These are phyloP conservation scores for Glycine tomentella DNA, from an alignment of 306 rosid species.

Conservation along the genomic window DNA sequence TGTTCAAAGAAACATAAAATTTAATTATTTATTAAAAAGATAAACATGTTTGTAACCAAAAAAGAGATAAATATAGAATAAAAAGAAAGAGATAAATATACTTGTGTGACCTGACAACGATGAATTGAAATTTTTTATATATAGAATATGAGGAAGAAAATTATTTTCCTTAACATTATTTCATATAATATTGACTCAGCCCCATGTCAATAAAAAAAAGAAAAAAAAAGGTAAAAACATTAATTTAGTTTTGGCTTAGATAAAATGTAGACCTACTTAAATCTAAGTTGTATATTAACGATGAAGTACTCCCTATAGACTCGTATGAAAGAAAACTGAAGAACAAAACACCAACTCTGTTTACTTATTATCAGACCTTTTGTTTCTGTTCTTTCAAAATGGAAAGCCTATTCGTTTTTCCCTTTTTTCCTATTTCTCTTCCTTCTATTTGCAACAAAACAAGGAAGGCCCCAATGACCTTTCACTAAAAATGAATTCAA, in stretches of 20 bases:
- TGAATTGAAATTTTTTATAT: neutral
- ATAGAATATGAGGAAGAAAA: neutral
- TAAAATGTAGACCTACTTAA: neutral
- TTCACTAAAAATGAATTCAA: slow-evolving; percentile 28
- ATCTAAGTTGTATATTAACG: neutral
- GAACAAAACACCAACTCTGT: neutral
- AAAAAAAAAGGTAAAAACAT: neutral
- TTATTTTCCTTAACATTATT: neutral
- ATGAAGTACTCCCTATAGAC: too few species aligned
- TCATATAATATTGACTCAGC: neutral
- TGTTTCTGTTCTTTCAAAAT: slow-evolving; percentile 2
- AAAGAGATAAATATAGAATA: too few species aligned
- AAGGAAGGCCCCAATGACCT: slow-evolving; percentile 18
- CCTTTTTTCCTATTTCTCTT: neutral
- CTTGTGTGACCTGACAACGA: neutral
- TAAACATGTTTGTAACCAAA: neutral
- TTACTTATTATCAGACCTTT: neutral
- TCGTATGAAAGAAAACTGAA: neutral
- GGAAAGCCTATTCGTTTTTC: slow-evolving; percentile 17
- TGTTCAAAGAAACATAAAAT: neutral
- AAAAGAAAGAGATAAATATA: too few species aligned
- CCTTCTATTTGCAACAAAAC: slow-evolving; percentile 44
- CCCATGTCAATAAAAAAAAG: too few species aligned
- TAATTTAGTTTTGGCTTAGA: neutral
- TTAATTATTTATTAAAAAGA: neutral